Evolutionary conservation across 495 filamentous ascomycete species (phyloP).

Genomic region (Xylaria cubensis): DNA sequence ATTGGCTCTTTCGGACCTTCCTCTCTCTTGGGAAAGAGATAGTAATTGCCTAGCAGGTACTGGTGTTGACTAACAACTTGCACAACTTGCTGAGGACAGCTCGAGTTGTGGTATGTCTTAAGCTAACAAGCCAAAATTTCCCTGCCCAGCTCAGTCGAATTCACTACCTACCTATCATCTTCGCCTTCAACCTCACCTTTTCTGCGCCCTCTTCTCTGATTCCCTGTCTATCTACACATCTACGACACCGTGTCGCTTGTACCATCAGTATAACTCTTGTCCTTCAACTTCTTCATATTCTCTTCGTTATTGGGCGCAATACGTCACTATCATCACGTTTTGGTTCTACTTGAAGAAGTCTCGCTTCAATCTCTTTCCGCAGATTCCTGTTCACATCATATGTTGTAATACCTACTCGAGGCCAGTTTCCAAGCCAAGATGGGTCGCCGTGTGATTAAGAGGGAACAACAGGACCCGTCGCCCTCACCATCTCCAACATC

Average conservation of each 20-base stretch:
- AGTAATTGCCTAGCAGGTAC: constrained; percentile 7
- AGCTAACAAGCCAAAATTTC: background rate
- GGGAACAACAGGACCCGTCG: constrained; percentile 3
- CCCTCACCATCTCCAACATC: background rate
- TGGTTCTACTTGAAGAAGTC: background rate
- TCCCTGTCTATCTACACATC: background rate
- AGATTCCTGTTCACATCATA: background rate
- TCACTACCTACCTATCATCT: background rate
- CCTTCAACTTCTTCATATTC: background rate
- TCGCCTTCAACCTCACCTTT: background rate
- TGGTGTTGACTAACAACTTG: constrained; percentile 18
- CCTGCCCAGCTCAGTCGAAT: background rate
- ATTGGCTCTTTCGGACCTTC: constrained; percentile 8
- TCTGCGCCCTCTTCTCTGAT: background rate
- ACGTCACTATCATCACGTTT: background rate
- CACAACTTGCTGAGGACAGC: constrained; percentile 2
- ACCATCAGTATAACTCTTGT: background rate
- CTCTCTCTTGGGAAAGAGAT: constrained; percentile 36
- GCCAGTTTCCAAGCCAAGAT: background rate
- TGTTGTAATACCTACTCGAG: background rate
- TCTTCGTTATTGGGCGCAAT: background rate
- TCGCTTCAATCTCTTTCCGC: background rate
- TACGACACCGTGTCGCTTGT: background rate
- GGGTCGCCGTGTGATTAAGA: constrained; percentile 9
- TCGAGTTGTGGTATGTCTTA: constrained; percentile 2